These are phyloP conservation scores for Chlorella sp. DNA, from an alignment of 139 green algal genomes.

Conservation along the genomic window DNA sequence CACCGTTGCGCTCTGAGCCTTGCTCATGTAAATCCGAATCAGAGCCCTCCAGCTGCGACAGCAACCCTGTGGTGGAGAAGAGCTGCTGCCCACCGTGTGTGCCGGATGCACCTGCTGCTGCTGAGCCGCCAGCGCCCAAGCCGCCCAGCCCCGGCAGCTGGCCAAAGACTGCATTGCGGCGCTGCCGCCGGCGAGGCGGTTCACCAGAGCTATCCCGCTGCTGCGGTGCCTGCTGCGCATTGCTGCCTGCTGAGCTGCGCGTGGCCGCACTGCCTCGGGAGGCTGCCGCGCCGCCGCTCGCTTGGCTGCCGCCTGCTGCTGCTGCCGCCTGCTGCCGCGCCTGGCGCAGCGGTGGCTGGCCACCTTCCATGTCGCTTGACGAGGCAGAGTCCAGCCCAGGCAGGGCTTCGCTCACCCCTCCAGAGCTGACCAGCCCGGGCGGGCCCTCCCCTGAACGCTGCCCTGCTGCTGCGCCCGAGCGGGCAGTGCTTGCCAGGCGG, in stretches of 20 bases:
- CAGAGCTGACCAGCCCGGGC: neutral
- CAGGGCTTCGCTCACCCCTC: neutral
- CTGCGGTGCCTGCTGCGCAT: neutral
- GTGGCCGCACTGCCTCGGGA: too few relatives aligned
- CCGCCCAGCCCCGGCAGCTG: slow-evolving; percentile 9
- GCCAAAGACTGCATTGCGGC: slow-evolving; percentile 23
- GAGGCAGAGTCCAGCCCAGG: neutral
- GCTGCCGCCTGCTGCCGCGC: neutral
- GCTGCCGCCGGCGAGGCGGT: neutral
- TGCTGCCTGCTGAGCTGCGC: neutral
- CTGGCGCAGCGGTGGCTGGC: neutral
- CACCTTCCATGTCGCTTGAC: neutral
- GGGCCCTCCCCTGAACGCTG: neutral
- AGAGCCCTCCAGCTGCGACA: neutral
- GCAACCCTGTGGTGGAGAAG: too few relatives aligned
- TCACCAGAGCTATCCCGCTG: too few relatives aligned
- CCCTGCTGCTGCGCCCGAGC: neutral
- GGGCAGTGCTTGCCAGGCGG: neutral
- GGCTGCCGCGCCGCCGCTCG: neutral
- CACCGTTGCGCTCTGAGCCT: neutral
- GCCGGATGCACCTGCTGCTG: neutral
- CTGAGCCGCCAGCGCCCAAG: neutral
- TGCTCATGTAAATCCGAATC: too few relatives aligned
- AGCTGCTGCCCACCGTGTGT: too few relatives aligned
- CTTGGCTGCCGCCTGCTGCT: neutral